Conservation (phyloP, 1,139 yeast species). For the Debaryomyces coudertii region DNA sequence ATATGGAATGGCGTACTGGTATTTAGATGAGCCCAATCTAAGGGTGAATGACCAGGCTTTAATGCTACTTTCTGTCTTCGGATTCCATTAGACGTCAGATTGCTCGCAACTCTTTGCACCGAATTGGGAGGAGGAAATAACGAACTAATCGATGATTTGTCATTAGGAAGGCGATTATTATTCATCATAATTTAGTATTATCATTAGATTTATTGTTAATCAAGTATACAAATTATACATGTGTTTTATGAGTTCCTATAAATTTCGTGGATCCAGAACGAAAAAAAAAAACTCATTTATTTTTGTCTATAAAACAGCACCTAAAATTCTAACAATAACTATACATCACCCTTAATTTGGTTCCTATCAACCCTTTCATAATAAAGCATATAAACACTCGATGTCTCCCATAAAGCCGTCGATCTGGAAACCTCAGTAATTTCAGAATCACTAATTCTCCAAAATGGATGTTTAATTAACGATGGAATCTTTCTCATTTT, state of each 20-base stretch:
- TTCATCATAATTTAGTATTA: not conserved
- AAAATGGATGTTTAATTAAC: slow-evolving; percentile 64
- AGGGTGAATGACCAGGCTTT: slow-evolving; percentile 80
- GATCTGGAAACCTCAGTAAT: slow-evolving; percentile 64
- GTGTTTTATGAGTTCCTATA: not conserved
- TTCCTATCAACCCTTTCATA: slow-evolving; percentile 61
- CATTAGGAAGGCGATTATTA: not conserved
- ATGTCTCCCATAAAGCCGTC: slow-evolving; percentile 67
- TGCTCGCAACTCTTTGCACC: slow-evolving; percentile 36
- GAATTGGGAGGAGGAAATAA: slow-evolving; percentile 46
- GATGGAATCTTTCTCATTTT: slow-evolving; percentile 58
- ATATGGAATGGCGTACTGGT: slow-evolving; percentile 31
- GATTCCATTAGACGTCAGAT: slow-evolving; percentile 16
- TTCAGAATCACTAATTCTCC: slow-evolving; percentile 83
- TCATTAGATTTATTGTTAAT: not conserved
- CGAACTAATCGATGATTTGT: not conserved
- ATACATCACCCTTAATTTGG: slow-evolving; percentile 15
- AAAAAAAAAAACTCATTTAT: not conserved
- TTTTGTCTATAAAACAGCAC: not conserved
- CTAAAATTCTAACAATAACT: not conserved
- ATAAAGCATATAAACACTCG: slow-evolving; percentile 80
- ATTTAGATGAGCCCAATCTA: slow-evolving; percentile 80
- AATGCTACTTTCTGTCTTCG: slow-evolving; percentile 59
- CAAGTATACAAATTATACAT: not conserved
- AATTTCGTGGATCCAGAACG: not conserved